Evolutionary conservation across 2,329 filamentous ascomycete species (phyloP), one percentile per base, ranked within the genome.

Genomic region (Uncinocarpus reesii): DNA sequence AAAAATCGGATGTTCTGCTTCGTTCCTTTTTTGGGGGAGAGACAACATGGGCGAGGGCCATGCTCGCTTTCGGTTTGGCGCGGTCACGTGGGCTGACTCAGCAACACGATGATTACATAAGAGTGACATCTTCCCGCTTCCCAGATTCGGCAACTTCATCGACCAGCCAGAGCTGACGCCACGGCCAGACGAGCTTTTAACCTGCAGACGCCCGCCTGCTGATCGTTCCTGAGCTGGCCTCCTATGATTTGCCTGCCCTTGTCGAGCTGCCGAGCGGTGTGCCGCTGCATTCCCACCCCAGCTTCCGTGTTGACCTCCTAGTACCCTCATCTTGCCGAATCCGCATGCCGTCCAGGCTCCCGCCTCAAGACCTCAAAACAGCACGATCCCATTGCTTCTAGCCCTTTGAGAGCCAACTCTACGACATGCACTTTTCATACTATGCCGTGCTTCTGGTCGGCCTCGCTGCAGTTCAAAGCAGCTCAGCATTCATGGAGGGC

Each of bases 401-500:
- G 34, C 15, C 31, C 3, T 5, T 24, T 38, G 32, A 4, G 20
- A 16, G 24, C 23, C 18, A 26, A 8, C 11, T 16, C 24, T 32
- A 24, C 44, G 35, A 34, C 23, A 41, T 41, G 35, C 26, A 24
- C 44, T 53, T 29, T 24, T 32, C 26, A 15, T 18, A 7, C 29
- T 32, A 2, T 10, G 32, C 35, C 36, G 24, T 40, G 18, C 37
- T 53, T 21, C 36, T 52, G 26, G 52, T 38, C 1, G 51, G 51
- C n/a, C 45, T 53, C 31, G 28, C 48, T 31, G 29, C 24, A 21
- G 37, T 40, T 26, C 42, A 50, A 15, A 28, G 18, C 29, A 44
- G 32, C 35, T 44, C 34, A 15, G 42, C 47, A 24, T 29, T 50
- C 28, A 48, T 46, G 2, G 43, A 51, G 28, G 49, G 46, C 13